phyloP scores from a whole-genome alignment of 805 yeast genomes.

The Limtongia smithiae region DNA sequence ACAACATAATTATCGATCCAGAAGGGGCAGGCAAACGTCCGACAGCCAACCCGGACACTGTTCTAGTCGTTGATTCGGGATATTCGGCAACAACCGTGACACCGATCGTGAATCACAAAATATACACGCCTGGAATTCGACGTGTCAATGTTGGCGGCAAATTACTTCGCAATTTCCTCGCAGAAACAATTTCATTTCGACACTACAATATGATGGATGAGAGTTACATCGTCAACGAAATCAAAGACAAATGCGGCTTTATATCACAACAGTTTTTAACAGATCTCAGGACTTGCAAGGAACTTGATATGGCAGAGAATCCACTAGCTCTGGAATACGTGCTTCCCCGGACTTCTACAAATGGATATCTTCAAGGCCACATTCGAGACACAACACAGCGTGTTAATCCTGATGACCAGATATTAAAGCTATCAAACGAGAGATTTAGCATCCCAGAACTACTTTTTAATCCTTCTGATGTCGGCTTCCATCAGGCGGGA shows the following conservation, averaged over 20 bases:
- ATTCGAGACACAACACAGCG: conserved; percentile 41
- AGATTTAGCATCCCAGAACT: conserved; percentile 85
- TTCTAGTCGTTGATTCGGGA: conserved; percentile 82
- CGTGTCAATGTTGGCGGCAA: conserved; percentile 86
- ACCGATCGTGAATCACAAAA: conserved; percentile 76
- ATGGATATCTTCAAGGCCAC: conserved; percentile 55
- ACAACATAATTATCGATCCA: background rate
- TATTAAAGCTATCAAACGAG: conserved; percentile 71
- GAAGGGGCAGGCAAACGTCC: background rate
- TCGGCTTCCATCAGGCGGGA: conserved; percentile 76
- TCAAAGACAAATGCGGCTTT: conserved; percentile 75
- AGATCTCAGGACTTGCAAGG: conserved; percentile 40
- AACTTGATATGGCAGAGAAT: conserved; percentile 7
- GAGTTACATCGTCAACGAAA: conserved; percentile 73
- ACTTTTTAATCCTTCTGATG: conserved; percentile 77
- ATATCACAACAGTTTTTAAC: conserved; percentile 57
- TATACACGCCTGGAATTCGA: conserved; percentile 61
- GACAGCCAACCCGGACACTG: conserved; percentile 48
- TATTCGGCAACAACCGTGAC: conserved; percentile 81
- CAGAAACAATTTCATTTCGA: conserved; percentile 82
- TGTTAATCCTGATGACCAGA: conserved; percentile 44
- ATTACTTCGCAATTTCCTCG: conserved; percentile 71
- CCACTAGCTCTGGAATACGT: conserved; percentile 43
- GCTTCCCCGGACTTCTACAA: conserved; percentile 60
- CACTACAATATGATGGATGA: conserved; percentile 94